A percentile compares a stretch with the other conserved stretches of the same genome.
phyloP scores from a whole-genome alignment of 1,139 yeast genomes.

The Blastobotrys serpentis region DNA sequence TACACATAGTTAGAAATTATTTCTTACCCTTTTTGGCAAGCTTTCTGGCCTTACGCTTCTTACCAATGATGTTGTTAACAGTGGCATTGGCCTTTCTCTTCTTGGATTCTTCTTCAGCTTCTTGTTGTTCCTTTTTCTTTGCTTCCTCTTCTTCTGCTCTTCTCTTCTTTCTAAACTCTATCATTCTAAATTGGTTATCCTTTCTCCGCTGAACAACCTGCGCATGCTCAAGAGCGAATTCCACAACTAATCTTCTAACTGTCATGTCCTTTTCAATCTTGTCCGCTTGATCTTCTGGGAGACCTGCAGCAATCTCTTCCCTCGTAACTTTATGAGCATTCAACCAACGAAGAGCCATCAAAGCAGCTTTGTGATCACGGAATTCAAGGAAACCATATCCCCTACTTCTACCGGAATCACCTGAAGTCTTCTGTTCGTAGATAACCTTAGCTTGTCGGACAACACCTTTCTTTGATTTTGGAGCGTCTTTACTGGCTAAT shows the following conservation, averaged over 20 bases:
- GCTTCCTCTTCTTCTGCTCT: constrained; percentile 38
- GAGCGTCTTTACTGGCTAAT: constrained; percentile 53
- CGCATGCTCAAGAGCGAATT: constrained; percentile 94
- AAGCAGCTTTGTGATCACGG: constrained; percentile 88
- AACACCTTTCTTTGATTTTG: constrained; percentile 75
- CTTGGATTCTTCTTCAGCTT: constrained; percentile 32
- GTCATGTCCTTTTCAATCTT: constrained; percentile 44
- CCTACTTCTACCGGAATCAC: constrained; percentile 85
- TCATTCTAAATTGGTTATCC: constrained; percentile 44
- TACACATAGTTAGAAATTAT: constrained; percentile 11
- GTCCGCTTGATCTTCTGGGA: constrained; percentile 63
- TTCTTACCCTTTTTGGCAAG: constrained; percentile 11
- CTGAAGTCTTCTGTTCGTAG: constrained; percentile 86
- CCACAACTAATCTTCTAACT: constrained; percentile 82
- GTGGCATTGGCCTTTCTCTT: constrained; percentile 37
- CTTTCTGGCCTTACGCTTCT: constrained; percentile 33
- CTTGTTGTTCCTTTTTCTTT: constrained; percentile 30
- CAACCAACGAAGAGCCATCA: constrained; percentile 96
- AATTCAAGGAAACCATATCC: constrained; percentile 96
- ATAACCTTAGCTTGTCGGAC: constrained; percentile 92
- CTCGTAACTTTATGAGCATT: constrained; percentile 84
- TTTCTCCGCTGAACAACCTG: constrained; percentile 87
- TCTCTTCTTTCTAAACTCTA: constrained; percentile 27
- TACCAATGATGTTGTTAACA: constrained; percentile 29
- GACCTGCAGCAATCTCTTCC: constrained; percentile 69